Evolutionary conservation across 352 stramenopile genomes (phyloP).

Genomic region (Phytophthora sojae): DNA sequence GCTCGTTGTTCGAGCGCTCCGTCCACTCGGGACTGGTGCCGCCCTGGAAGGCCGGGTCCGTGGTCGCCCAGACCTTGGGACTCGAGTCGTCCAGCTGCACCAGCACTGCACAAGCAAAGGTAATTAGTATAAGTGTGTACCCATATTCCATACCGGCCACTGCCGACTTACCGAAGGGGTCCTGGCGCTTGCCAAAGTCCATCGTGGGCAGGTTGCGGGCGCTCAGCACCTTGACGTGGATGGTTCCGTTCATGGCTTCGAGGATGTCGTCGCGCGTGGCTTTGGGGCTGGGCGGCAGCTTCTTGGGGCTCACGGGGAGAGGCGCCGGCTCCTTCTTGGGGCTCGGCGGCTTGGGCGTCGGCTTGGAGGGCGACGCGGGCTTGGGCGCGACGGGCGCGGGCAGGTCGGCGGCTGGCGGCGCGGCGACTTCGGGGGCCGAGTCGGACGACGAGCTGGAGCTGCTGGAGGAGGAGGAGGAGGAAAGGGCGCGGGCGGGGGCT

Average conservation of each 20-base stretch:
- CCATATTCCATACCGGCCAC: not conserved
- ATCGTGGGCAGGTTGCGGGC: slow-evolving; percentile 72
- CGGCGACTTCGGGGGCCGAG: slow-evolving; percentile 22
- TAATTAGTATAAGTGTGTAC: slow-evolving; percentile 2
- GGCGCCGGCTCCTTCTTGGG: slow-evolving; percentile 11
- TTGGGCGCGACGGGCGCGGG: slow-evolving; percentile 11
- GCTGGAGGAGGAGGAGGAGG: slow-evolving; percentile 12
- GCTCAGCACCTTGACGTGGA: slow-evolving; percentile 77
- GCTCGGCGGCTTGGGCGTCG: slow-evolving; percentile 27
- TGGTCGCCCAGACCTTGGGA: slow-evolving; percentile 67
- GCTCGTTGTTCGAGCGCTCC: slow-evolving; percentile 74
- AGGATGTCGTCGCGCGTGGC: not conserved
- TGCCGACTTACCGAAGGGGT: slow-evolving; percentile 64
- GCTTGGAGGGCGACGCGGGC: slow-evolving; percentile 14
- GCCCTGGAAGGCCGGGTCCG: slow-evolving; percentile 71
- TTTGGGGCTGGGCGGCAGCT: slow-evolving; percentile 6
- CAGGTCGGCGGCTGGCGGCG: slow-evolving; percentile 7
- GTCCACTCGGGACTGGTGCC: slow-evolving; percentile 72
- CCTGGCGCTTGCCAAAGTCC: slow-evolving; percentile 84
- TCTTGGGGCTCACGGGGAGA: slow-evolving; percentile 10
- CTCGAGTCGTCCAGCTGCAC: slow-evolving; percentile 73
- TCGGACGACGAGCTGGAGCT: slow-evolving; percentile 30
- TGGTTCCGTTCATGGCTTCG: slow-evolving; percentile 60
- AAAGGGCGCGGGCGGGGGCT: not conserved
- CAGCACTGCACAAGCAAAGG: slow-evolving; percentile 49